Evolutionary conservation across 2,329 filamentous ascomycete genomes (phyloP), one percentile per base, ranked within the genome.

Genomic region (Chrysoporthe puriensis): DNA sequence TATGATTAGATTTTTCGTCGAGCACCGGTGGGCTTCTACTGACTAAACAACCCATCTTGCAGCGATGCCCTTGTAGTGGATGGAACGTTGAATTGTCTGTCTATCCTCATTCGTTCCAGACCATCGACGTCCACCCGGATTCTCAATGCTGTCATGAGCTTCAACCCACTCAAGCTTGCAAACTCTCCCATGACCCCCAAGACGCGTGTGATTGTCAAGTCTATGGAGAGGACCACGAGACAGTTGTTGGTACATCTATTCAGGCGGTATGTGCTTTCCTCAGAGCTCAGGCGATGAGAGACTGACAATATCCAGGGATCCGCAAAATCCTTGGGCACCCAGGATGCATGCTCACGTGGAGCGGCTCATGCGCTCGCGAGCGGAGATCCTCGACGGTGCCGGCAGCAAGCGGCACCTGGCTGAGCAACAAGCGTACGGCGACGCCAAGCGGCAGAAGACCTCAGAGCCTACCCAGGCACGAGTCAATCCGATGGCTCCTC

Each of bases 151-250:
- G 85, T 98, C 42, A 84, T 99, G 72, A 94, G 89, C 77, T 99
- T 97, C 84, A 97, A 97, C 75, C 96, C 96, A 0, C 82, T 97
- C 57, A 93, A 91, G 78, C 86, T 93, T 71, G 92, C 91, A 66
- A 91, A 88, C 73, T 88, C 88, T 1, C 90, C 91, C 3, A 87
- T 96, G 82, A 95, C 91, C 0, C 86, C 93, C 2, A 93, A 90
- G 75, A 86, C 88, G 62, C 93, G 91, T 73, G 91, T 99, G 69
- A 88, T 95, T 73, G 86, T 97, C 70, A 93, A 90, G 79, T 98
- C 95, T 5, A 96, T 99, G 89, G 95, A 97, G 78, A 93, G 97
- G 76, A 99, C 96, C 34, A 92, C 92, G 3, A 88, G 94, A 73
- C 89, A 94, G 72, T 82, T 99, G 59, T 84, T 98, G 50, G 86